Evolutionary conservation across 2,329 filamentous ascomycete species (phyloP), one percentile per base, ranked within the genome.

Genomic region (Neonectria hederae): DNA sequence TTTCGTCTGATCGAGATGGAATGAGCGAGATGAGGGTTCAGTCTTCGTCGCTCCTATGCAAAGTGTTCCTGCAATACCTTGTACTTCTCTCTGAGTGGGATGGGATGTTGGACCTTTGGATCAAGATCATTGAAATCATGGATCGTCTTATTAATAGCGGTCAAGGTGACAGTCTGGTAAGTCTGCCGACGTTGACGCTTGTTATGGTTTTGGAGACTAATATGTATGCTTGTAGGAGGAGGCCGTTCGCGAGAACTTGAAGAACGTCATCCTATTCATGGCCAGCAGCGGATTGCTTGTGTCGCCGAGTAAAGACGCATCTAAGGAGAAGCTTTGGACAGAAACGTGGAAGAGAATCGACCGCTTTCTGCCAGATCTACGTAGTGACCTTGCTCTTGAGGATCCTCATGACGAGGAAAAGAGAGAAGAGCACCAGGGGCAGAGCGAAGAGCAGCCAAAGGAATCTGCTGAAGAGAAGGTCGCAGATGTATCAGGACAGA

Each of bases 1-100:
- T 97, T 77, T 93, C 94, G 57, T 91, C 91, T 2, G 96, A 99
- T 76, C 91, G 93, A 1, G 84, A 92, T 38, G 96, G 96, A 40
- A 99, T 99, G 96, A 92, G 92, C 69, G 95, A 98, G 79, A 98
- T 96, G 55, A 87, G 96, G 46, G 92, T 98, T 0, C 93, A 97
- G 74, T 93, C 93, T 1, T 93, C 95, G 1, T 97, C 93, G 10
- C 83, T 99, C 54, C 85, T 99, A 14, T 97, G 93, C 83, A 97
- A 97, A 78, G 95, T 97, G 3, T 99, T 97, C 80, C 80, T 99
- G 65, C 94, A 97, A 77, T 98, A 97, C 77, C 84, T 98, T 3
- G 92, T 95, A 2, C 83, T 95, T 40, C 84, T 97, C 28, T 92
- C 90, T 5, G 90, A 93, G 70, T 94, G 93, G 87, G 91, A 94